Evolutionary conservation across 83 land plant species (phyloP).

Genomic region (Picea mariana): DNA sequence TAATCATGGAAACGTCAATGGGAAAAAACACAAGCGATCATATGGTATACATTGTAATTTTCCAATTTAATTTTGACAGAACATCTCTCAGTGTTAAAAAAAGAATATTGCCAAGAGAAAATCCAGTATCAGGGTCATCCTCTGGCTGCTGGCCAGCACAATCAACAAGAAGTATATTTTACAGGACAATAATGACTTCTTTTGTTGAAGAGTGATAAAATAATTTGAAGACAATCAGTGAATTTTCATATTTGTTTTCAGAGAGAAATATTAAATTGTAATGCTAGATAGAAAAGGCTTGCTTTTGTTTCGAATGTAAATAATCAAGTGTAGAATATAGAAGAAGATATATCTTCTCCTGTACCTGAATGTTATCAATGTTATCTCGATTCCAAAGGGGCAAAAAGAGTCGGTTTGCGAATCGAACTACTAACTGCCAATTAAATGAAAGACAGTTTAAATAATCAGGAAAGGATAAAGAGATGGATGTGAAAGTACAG

Average conservation of each 20-base stretch:
- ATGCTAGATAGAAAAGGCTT: neutral
- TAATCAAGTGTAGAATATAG: neutral
- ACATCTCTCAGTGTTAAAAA: neutral
- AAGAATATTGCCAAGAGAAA: neutral
- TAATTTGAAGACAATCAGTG: neutral
- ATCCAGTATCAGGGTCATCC: neutral
- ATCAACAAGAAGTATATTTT: neutral
- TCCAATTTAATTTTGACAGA: neutral
- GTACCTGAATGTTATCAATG: slow-evolving; percentile 92
- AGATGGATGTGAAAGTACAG: slow-evolving; percentile 3
- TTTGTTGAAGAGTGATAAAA: neutral
- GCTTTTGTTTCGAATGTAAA: neutral
- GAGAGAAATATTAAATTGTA: neutral
- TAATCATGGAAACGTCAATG: neutral
- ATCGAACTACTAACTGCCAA: slow-evolving; percentile 94
- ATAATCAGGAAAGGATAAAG: slow-evolving; percentile 11
- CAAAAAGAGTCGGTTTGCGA: slow-evolving; percentile 92
- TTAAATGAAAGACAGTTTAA: neutral
- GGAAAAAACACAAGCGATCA: neutral
- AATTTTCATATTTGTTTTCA: neutral
- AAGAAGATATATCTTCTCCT: neutral
- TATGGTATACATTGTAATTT: neutral
- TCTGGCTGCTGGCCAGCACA: neutral
- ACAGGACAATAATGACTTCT: neutral
- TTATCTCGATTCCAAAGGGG: slow-evolving; percentile 99